Base-by-base conservation (phyloP, 2,329 filamentous ascomycete genomes). In the Aspergillus aculeatus region DNA sequence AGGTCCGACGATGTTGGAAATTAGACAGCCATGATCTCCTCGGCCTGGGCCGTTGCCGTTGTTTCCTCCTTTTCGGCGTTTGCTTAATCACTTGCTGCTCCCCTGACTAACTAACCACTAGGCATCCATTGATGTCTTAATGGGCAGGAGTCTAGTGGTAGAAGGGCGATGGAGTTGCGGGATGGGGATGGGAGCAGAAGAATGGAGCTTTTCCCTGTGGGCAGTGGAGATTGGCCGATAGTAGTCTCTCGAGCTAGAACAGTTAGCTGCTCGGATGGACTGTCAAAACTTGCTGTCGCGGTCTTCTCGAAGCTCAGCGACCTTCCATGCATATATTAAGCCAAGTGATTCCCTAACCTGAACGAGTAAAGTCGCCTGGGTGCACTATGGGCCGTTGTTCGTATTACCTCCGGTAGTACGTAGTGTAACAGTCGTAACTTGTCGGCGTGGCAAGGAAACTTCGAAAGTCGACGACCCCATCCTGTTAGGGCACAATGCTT, bases 251-350 rank as follows among this genome's bases (percentile, higher is more conserved):
- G 16, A 44, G 38, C 38, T 44, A 44, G 38, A n/a, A 44, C 14
- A 6, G 38, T 44, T 44, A 44, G 38, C 38, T 44, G 16, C 38
- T 44, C 38, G 16, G 52, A 26, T 32, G 52, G 51, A 21, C 16
- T 44, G 52, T 54, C 26, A 16, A 29, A 29, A 26, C 24, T n/a
- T 32, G 41, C 52, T 54, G 26, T 21, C 24, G n/a, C 26, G 41
- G 41, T 48, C 47, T 52, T 54, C 52, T 54, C 52, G 52, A 54
- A 54, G 52, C 12, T 48, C 52, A 47, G 11, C 41, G 52, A 47
- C 38, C 52, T 54, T 54, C 52, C 52, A 54, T 54, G 52, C 52
- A 54, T 47, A 54, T 41, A 54, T 54, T 54, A 54, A 54, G 21
- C 26, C 52, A 47, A 47, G 21, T 4, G 52, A 47, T 21, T 21